phyloP scores from a whole-genome alignment of 495 filamentous ascomycete species.

The Daldinia concentrica region DNA sequence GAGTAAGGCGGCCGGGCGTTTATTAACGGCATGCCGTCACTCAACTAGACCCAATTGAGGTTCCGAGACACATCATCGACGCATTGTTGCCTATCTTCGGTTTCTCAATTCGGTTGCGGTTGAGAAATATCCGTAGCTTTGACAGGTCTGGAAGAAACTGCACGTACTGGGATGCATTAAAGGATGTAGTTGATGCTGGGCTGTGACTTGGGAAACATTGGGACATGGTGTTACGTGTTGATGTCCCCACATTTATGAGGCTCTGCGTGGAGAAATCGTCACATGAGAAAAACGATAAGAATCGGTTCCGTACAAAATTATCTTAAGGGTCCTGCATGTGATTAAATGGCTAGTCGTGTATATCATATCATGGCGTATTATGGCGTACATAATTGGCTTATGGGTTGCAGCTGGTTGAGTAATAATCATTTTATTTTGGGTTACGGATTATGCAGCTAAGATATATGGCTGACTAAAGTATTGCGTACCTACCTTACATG shows the following conservation, averaged over 20 bases:
- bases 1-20: neutral
- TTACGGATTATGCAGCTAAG: neutral
- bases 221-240: neutral
- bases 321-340: neutral
- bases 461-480: neutral
- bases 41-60: neutral
- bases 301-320: too few relatives aligned
- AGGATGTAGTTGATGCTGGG: neutral
- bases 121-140: neutral
- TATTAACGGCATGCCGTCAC: neutral
- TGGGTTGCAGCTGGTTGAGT: neutral
- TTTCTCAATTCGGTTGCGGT: neutral
- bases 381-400: conserved; percentile 1
- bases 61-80: neutral
- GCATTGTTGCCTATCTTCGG: conserved; percentile 3
- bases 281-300: neutral
- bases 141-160: neutral
- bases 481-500: too few relatives aligned
- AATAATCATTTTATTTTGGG: neutral
- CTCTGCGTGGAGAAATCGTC: neutral
- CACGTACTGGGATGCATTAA: neutral
- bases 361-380: neutral
- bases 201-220: neutral
- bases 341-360: neutral
- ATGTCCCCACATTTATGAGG: neutral